These are phyloP conservation scores for Albatrellus sp. DNA, from an alignment of 1,284 basidiomycete species.

Conservation along the genomic window DNA sequence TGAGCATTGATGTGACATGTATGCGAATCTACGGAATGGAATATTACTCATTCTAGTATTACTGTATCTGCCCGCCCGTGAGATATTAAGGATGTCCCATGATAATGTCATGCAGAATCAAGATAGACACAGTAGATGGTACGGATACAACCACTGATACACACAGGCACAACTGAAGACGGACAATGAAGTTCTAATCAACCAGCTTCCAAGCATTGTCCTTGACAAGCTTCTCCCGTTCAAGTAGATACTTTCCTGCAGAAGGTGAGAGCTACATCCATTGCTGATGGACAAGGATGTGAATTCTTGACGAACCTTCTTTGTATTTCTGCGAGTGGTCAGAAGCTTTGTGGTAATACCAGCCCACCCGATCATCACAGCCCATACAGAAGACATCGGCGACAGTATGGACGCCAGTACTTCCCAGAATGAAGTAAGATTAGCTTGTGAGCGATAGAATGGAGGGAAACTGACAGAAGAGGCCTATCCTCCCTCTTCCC, in stretches of 20 bases:
- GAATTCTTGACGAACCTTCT: constrained; percentile 40
- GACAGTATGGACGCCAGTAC: constrained; percentile 76
- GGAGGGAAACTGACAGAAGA: constrained; percentile 39
- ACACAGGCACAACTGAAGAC: no score
- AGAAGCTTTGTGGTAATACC: constrained; percentile 76
- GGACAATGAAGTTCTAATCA: constrained; percentile 18
- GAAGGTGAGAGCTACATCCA: neutral
- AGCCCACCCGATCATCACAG: constrained; percentile 69
- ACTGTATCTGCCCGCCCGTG: no score
- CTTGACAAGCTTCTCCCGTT: constrained; percentile 68
- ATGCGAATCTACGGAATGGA: no score
- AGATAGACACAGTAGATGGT: neutral
- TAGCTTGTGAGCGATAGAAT: neutral
- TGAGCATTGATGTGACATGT: no score
- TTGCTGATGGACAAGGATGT: neutral
- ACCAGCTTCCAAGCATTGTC: constrained; percentile 69
- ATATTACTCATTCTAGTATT: no score
- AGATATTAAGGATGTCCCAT: neutral
- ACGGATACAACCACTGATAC: neutral
- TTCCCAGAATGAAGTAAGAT: constrained; percentile 15
- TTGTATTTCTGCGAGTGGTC: constrained; percentile 79
- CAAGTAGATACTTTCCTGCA: constrained; percentile 76
- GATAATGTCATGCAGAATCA: neutral
- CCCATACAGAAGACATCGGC: constrained; percentile 70
- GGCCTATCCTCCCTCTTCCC: constrained; percentile 69